Evolutionary conservation across 202 grass and related monocot species (phyloP).

Genomic region (Panicum virgatum): DNA sequence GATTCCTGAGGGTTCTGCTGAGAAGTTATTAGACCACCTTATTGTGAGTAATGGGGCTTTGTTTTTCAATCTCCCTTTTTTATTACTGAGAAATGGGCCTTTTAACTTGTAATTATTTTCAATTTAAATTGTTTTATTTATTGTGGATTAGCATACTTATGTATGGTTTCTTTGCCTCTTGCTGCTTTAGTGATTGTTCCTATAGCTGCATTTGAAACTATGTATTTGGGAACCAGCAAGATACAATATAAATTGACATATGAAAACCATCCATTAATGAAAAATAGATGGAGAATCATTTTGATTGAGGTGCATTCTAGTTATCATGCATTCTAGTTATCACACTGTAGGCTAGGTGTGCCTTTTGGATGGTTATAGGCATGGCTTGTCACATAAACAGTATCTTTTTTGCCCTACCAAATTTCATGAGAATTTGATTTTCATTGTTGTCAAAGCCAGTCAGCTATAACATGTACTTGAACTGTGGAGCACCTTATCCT

Average conservation of each 20-base stretch:
- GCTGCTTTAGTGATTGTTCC: not conserved
- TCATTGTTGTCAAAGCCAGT: not conserved
- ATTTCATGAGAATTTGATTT: not conserved
- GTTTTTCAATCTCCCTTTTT: not conserved
- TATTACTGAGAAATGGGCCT: not conserved
- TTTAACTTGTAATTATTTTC: not conserved
- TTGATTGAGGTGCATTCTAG: not conserved
- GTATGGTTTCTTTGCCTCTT: not conserved
- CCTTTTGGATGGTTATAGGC: not conserved
- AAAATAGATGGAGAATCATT: not conserved
- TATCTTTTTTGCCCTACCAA: not conserved
- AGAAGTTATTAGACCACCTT: not conserved
- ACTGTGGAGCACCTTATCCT: not conserved
- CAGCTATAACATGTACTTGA: not conserved
- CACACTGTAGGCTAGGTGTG: not conserved
- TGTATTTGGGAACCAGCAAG: not conserved
- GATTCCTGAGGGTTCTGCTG: not conserved
- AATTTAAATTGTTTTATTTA: too few relatives aligned
- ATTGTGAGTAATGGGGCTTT: not conserved
- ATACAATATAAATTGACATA: not conserved
- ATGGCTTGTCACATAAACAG: not conserved
- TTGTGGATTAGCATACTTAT: not conserved
- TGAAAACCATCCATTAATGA: not conserved
- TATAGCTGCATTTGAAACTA: not conserved
- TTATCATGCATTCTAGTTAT: too few relatives aligned